phyloP scores from a whole-genome alignment of 2,329 filamentous ascomycete genomes.

The Cephalotrichum gorgonifer region DNA sequence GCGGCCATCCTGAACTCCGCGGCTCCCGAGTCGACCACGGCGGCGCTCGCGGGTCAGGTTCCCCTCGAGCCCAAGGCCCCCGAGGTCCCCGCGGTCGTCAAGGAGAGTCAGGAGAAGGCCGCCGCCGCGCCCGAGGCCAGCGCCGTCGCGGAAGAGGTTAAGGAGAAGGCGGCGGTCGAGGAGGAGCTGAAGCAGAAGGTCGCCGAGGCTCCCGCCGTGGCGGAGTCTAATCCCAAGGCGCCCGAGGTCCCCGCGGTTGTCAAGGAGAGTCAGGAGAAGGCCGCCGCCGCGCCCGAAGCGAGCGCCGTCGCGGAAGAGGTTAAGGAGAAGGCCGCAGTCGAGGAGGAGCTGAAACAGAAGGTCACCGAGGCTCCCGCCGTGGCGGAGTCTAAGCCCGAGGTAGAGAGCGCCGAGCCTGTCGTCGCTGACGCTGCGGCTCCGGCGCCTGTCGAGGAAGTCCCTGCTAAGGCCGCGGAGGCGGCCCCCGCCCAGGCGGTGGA shows the following conservation, averaged over 20 bases:
- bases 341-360: slow-evolving; percentile 16
- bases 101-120: slow-evolving; percentile 55
- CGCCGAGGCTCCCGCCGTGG: slow-evolving; percentile 7
- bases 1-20: slow-evolving; percentile 42
- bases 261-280: slow-evolving; percentile 46
- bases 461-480: slow-evolving; percentile 3
- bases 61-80: slow-evolving; percentile 46
- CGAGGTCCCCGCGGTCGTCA: slow-evolving; percentile 40
- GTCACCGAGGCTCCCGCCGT: slow-evolving; percentile 45
- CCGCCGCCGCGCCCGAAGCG: not conserved
- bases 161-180: slow-evolving; percentile 68
- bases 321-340: slow-evolving; percentile 4
- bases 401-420: slow-evolving; percentile 20
- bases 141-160: slow-evolving; percentile 43
- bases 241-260: slow-evolving; percentile 7
- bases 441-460: slow-evolving; percentile 10
- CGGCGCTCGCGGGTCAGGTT: slow-evolving; percentile 50
- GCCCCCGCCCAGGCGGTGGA: not conserved
- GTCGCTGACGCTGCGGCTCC: slow-evolving; percentile 10
- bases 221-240: slow-evolving; percentile 2
- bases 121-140: not conserved
- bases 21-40: slow-evolving; percentile 49
- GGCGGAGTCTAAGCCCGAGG: slow-evolving; percentile 54
- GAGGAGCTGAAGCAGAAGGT: slow-evolving; percentile 26
- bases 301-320: not conserved